A percentile compares a stretch with the other conserved stretches of the same genome.
These are phyloP conservation scores for Alternaria triticina DNA, from an alignment of 2,329 filamentous ascomycete species.

Conservation along the genomic window DNA sequence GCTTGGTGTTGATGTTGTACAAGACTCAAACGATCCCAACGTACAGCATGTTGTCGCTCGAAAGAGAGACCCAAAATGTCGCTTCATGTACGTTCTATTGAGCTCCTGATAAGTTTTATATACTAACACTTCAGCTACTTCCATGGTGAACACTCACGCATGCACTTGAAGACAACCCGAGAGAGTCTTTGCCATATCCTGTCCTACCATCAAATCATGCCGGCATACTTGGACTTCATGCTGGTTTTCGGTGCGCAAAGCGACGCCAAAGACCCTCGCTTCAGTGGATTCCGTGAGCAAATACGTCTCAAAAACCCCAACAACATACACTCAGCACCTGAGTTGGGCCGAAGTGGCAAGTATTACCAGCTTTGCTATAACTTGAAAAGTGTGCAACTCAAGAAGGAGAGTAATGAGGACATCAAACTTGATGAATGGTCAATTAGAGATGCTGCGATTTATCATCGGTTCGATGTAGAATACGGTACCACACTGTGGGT, in stretches of 20 bases:
- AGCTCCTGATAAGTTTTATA: too few species aligned
- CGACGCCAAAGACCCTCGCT: constrained; percentile 40
- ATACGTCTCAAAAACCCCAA: constrained; percentile 25
- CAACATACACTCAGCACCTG: constrained; percentile 15
- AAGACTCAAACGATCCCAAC: too few species aligned
- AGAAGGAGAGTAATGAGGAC: constrained; percentile 10
- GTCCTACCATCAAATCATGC: constrained; percentile 51
- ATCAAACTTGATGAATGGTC: constrained; percentile 38
- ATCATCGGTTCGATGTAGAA: constrained; percentile 52
- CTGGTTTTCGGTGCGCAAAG: constrained; percentile 45
- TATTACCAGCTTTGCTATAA: constrained; percentile 49
- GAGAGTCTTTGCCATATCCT: constrained; percentile 23
- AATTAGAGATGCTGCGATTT: constrained; percentile 48
- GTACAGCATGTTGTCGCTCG: too few species aligned
- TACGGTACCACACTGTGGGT: constrained; percentile 51
- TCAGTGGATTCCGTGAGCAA: constrained; percentile 48
- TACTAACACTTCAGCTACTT: too few species aligned
- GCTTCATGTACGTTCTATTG: too few species aligned
- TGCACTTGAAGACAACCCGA: constrained; percentile 25
- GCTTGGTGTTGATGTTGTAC: too few species aligned
- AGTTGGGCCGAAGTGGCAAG: constrained; percentile 42
- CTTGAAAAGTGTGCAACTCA: constrained; percentile 35
- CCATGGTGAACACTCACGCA: too few species aligned
- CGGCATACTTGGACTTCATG: constrained; percentile 51
- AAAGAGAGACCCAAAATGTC: too few species aligned